These are phyloP conservation scores for Diatrype stigma DNA, from an alignment of 2,329 filamentous ascomycete genomes.

Conservation along the genomic window DNA sequence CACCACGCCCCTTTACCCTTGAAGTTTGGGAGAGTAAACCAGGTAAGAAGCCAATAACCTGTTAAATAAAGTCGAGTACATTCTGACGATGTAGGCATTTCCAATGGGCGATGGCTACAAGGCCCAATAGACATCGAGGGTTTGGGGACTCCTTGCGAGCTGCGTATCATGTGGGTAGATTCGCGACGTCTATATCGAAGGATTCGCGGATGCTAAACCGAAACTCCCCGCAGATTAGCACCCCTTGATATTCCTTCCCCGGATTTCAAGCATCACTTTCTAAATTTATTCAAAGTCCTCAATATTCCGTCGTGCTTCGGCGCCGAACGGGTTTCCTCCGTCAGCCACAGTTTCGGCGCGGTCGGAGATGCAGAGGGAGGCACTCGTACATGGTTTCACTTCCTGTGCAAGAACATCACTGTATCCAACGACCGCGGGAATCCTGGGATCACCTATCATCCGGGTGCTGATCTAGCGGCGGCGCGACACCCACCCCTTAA, in stretches of 20 bases:
- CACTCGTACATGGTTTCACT: conserved; percentile 32
- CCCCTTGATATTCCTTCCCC: conserved; percentile 8
- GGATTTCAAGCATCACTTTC: conserved; percentile 16
- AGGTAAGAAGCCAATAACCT: neutral
- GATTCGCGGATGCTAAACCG: neutral
- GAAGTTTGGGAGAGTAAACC: neutral
- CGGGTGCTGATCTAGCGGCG: neutral
- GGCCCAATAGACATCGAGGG: neutral
- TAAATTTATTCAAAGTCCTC: conserved; percentile 27
- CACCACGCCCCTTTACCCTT: neutral
- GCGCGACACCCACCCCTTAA: neutral
- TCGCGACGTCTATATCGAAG: neutral
- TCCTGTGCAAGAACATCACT: conserved; percentile 29
- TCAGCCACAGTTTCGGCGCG: conserved; percentile 31
- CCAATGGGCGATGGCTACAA: neutral
- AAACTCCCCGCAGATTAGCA: neutral
- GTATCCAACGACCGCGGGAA: conserved; percentile 6
- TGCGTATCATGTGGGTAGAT: neutral
- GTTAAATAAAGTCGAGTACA: neutral
- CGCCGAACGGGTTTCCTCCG: conserved; percentile 24
- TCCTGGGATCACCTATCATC: neutral
- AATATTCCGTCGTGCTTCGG: conserved; percentile 28
- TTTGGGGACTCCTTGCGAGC: neutral
- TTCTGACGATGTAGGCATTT: neutral
- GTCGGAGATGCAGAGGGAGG: conserved; percentile 19